These are phyloP conservation scores for Aspergillus ustus DNA, from an alignment of 2,329 filamentous ascomycete species.

Conservation along the genomic window DNA sequence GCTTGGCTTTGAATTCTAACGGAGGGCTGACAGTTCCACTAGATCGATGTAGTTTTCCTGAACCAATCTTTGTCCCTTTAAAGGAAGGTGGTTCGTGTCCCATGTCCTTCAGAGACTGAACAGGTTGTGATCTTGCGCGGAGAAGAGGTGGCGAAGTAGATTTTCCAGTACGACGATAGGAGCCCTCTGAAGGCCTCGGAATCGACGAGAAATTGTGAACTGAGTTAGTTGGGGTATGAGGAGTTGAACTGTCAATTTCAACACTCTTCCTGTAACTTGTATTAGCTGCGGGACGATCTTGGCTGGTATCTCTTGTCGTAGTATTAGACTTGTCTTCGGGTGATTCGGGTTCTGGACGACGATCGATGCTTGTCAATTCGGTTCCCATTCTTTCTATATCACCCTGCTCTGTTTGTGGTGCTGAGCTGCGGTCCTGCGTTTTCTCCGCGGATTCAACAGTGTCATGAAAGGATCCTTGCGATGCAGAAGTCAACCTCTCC, in stretches of 20 bases:
- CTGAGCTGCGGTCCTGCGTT: conserved; percentile 66
- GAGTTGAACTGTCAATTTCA: conserved; percentile 15
- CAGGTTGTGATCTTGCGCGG: conserved; percentile 58
- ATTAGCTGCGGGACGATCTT: conserved; percentile 20
- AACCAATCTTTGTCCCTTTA: conserved; percentile 29
- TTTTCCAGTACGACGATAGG: conserved; percentile 42
- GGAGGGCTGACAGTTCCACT: conserved; percentile 30
- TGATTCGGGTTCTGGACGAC: conserved; percentile 14
- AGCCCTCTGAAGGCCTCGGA: conserved; percentile 43
- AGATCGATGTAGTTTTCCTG: conserved; percentile 27
- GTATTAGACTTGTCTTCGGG: conserved; percentile 14
- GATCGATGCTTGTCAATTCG: conserved; percentile 13
- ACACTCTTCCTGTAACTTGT: conserved; percentile 22
- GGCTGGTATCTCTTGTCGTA: conserved; percentile 13
- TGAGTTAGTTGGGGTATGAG: conserved; percentile 27
- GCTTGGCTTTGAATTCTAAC: conserved; percentile 40
- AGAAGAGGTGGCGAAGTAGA: conserved; percentile 52
- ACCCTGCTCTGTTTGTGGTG: conserved; percentile 45
- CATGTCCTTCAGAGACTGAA: conserved; percentile 39
- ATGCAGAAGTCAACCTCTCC: conserved; percentile 24
- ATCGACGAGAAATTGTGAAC: conserved; percentile 43
- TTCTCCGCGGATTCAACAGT: conserved; percentile 52
- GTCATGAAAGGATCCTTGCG: conserved; percentile 29
- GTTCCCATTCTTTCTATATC: conserved; percentile 25
- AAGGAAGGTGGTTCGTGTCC: conserved; percentile 25